These are phyloP conservation scores for Bipolaris cookei DNA, from an alignment of 2,329 filamentous ascomycete species.

Conservation along the genomic window DNA sequence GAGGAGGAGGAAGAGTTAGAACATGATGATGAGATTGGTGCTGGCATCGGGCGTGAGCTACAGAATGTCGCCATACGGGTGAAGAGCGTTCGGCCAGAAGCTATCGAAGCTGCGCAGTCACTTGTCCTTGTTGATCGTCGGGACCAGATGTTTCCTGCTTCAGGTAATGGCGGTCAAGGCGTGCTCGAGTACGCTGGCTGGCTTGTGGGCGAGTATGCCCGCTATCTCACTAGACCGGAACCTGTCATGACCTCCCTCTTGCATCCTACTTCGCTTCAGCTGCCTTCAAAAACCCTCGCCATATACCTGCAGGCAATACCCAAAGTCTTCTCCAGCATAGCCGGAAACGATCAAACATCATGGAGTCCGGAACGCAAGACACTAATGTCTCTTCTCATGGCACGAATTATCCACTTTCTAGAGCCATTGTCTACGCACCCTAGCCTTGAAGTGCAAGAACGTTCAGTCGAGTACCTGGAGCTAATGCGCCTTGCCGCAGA, in stretches of 20 bases:
- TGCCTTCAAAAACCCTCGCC: constrained; percentile 71
- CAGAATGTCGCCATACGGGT: constrained; percentile 93
- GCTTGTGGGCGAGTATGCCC: constrained; percentile 87
- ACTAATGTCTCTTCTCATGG: constrained; percentile 76
- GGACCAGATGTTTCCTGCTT: constrained; percentile 62
- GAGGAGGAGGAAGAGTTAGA: constrained; percentile 39
- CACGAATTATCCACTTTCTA: constrained; percentile 79
- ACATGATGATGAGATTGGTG: constrained; percentile 59
- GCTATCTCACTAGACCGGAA: constrained; percentile 72
- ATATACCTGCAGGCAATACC: constrained; percentile 82
- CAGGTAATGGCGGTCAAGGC: constrained; percentile 61
- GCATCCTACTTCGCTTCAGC: constrained; percentile 66
- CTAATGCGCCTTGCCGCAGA: constrained; percentile 86
- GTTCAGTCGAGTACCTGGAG: constrained; percentile 90
- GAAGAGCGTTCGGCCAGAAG: constrained; percentile 77
- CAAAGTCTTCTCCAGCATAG: constrained; percentile 80
- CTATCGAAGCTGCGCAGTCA: constrained; percentile 80
- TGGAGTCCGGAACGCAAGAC: constrained; percentile 80
- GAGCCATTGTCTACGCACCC: constrained; percentile 82
- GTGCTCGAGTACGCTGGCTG: constrained; percentile 80
- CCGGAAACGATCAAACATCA: constrained; percentile 66
- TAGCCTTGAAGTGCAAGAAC: constrained; percentile 90
- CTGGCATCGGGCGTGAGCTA: constrained; percentile 81
- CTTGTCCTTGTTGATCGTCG: constrained; percentile 70
- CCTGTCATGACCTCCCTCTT: constrained; percentile 76